Evolutionary conservation across 2,329 filamentous ascomycete genomes (phyloP), one percentile per base, ranked within the genome.

Genomic region (Phaeosphaeria sp.): DNA sequence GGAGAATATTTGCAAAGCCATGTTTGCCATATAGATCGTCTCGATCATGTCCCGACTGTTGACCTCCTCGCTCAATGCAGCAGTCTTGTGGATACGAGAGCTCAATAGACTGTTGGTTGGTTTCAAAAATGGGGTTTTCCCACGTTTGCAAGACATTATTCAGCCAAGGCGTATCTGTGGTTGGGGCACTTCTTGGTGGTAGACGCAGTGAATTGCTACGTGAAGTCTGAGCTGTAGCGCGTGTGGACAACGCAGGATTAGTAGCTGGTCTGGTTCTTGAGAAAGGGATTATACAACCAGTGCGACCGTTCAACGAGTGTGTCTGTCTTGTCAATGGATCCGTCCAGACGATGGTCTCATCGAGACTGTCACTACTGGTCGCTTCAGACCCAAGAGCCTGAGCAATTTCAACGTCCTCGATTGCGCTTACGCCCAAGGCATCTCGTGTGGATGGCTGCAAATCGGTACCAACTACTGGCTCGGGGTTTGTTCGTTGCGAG

Each of bases 81-180:
- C 42, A 11, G 36, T 61, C 67, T 47, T 65, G 70, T n/a, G 72
- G 43, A 4, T 65, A 67, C n/a, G 78, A 58, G 50, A 76, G 76
- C 46, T 67, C 75, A 53, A 86, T 80, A 15, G 69, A 69, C 43
- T 75, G 72, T 63, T 84, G 80, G 15, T 79, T 73, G 1, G 74
- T 74, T n/a, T 83, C 77, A 72, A 96, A 97, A 0, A 91, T 80
- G 0, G 92, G 91, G 58, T 93, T 96, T 9, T 89, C 77, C 91
- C 92, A 96, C 9, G 80, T 81, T 36, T 82, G 74, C 1, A 92
- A 75, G 6, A 94, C 67, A 6, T 82, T 78, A 9, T 82, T 79
- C 2, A 93, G 77, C 90, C 89, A 92, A 10, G 68, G 65, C 2
- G 62, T 69, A 11, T 63, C 59, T 15, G 49, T 49, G 9, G 47